Base-by-base conservation (phyloP, 2,329 filamentous ascomycete species). In the Fusarium domesticum region DNA sequence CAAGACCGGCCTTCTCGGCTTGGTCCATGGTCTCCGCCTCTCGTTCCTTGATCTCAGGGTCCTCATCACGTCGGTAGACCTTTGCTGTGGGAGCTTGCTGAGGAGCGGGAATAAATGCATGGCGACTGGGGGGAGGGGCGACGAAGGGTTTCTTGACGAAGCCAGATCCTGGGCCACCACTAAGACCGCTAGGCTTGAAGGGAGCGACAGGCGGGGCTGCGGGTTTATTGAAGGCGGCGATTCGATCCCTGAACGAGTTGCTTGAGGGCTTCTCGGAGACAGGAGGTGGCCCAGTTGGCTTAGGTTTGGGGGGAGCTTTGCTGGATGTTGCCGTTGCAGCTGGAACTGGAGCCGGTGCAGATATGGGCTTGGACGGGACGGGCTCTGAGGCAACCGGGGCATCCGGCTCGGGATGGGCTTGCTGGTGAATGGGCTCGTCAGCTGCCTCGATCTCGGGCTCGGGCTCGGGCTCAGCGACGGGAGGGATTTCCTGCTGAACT, bases 141-240 rank as follows among this genome's bases (percentile, higher is more conserved):
- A 98, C 91, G 60, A 96, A 98, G 0, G 92, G 90, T 69, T 97
- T 97, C 76, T 92, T 96, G 68, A 98, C 84, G 62, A 97, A 97
- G 41, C 77, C 77, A 51, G 77, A 76, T 37, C 78, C 73, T 46
- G 80, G 51, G 15, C 61, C 72, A 45, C 76, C 72, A 44, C 76
- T 69, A 18, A 85, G 70, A 2, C 81, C 81, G 47, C 78, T 76
- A 16, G 90, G 89, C 64, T 95, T 95, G 71, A 95, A 92, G 1
- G 93, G 93, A n/a, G 89, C 81, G 48, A 93, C 75, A 7, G 93
- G 93, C 3, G 90, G 83, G 6, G 90, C 89, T 30, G 87, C 81
- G 35, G 88, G 75, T 65, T 92, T 93, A 69, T 98, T 98, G 73
- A 98, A 98, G 35, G 93, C 92, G 25, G 93, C 93, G 64, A 98